These are phyloP conservation scores for Extremus antarcticus DNA, from an alignment of 495 filamentous ascomycete species.

Conservation along the genomic window DNA sequence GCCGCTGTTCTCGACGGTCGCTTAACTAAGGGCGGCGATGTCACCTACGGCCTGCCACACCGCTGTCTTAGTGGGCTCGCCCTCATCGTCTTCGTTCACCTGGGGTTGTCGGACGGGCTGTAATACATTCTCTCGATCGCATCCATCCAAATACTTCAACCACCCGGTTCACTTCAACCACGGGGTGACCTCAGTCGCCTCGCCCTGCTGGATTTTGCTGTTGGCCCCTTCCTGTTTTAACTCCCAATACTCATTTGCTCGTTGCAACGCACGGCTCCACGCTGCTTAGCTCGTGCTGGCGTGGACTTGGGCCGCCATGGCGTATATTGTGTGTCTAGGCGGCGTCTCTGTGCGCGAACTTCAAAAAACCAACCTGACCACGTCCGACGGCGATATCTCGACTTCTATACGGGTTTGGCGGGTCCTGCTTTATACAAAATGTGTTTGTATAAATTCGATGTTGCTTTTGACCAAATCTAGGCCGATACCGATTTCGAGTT, in stretches of 20 bases:
- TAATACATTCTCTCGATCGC: slow-evolving; percentile 2
- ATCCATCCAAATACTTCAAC: slow-evolving; percentile 10
- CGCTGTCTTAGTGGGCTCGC: background rate
- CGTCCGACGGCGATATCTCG: too few species aligned
- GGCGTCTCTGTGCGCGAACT: too few species aligned
- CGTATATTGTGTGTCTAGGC: background rate
- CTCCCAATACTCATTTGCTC: too few species aligned
- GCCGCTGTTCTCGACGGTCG: too few species aligned
- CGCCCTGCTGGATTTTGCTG: slow-evolving; percentile 1
- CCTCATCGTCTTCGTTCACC: background rate
- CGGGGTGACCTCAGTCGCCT: slow-evolving; percentile 10
- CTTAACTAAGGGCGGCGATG: slow-evolving; percentile 3
- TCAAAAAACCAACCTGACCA: too few species aligned
- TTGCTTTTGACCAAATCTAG: too few species aligned
- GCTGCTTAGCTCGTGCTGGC: background rate
- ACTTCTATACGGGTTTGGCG: too few species aligned
- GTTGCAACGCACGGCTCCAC: too few species aligned
- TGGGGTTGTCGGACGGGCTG: slow-evolving; percentile 1
- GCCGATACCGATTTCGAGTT: too few species aligned
- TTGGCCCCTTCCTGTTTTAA: too few species aligned
- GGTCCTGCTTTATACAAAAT: too few species aligned
- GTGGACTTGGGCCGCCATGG: background rate
- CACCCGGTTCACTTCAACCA: slow-evolving; percentile 12
- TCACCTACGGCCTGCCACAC: slow-evolving; percentile 10
- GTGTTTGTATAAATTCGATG: too few species aligned